Percentiles rank a stretch among this genome's conserved stretches.
These are phyloP conservation scores for Neocucurbitaria cava DNA, from an alignment of 2,329 filamentous ascomycete species.

Conservation along the genomic window DNA sequence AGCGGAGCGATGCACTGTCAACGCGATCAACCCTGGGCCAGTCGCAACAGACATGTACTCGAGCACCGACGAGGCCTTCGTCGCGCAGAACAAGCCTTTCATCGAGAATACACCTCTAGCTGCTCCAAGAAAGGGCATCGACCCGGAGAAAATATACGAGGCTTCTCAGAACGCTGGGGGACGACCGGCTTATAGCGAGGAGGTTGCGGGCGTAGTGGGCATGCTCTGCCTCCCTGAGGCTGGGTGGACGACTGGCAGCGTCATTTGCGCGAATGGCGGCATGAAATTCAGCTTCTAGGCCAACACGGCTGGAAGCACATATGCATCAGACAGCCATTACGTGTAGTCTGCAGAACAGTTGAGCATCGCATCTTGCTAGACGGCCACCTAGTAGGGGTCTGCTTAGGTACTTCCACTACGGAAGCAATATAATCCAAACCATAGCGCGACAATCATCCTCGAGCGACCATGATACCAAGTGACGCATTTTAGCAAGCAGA, in stretches of 20 bases:
- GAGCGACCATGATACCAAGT: too few species aligned
- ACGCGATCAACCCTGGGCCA: conserved; percentile 70
- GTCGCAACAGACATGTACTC: conserved; percentile 70
- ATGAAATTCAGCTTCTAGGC: conserved; percentile 56
- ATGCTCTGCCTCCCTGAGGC: conserved; percentile 77
- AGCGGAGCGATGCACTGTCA: conserved; percentile 68
- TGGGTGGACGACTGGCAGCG: conserved; percentile 80
- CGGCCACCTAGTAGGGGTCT: background rate
- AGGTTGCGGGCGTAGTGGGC: conserved; percentile 77
- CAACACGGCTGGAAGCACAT: background rate
- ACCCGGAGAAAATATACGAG: conserved; percentile 63
- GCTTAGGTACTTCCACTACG: background rate
- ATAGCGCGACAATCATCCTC: too few species aligned
- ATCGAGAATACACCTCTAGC: conserved; percentile 71
- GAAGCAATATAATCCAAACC: background rate
- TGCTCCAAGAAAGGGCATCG: conserved; percentile 65
- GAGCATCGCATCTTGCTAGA: background rate
- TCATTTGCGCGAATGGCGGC: conserved; percentile 81
- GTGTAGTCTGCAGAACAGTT: background rate
- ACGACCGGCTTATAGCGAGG: conserved; percentile 66
- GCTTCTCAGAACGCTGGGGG: conserved; percentile 57
- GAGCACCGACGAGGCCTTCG: conserved; percentile 63
- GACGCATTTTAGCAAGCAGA: background rate
- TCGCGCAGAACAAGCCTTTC: conserved; percentile 65
- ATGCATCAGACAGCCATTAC: background rate